phyloP scores from a whole-genome alignment of 208 protist genomes.

The Jaenimonas drosophilae region DNA sequence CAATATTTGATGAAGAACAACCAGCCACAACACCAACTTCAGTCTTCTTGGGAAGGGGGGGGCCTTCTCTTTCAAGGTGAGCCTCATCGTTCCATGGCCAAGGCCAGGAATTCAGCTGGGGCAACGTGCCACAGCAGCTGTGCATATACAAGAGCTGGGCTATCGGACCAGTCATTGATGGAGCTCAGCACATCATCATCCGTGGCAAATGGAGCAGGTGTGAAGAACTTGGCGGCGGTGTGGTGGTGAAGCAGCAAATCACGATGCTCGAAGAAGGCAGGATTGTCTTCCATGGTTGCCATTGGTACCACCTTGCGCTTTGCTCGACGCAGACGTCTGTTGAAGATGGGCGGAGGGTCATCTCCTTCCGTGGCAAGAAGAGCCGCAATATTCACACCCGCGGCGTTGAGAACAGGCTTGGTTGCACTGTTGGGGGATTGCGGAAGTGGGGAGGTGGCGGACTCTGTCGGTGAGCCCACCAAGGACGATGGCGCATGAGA shows the following conservation, averaged over 20 bases:
- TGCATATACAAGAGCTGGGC: constrained; percentile 53
- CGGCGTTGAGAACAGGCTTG: constrained; percentile 19
- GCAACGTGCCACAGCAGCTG: constrained; percentile 66
- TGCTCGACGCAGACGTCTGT: too few species aligned
- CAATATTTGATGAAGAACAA: too few species aligned
- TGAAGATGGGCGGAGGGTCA: constrained; percentile 43
- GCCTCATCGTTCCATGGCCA: constrained; percentile 14
- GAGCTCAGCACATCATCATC: constrained; percentile 65
- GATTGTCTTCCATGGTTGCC: constrained; percentile 5
- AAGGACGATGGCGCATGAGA: too few species aligned
- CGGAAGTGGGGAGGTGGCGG: too few species aligned
- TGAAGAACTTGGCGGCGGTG: constrained; percentile 17
- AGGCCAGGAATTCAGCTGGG: constrained; percentile 30
- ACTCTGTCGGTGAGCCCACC: too few species aligned
- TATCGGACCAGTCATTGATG: constrained; percentile 51
- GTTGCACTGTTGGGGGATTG: too few species aligned
- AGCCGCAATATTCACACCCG: constrained; percentile 24
- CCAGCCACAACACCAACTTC: too few species aligned
- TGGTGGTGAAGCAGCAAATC: constrained; percentile 7
- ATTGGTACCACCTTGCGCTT: too few species aligned
- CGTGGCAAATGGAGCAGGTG: constrained; percentile 46
- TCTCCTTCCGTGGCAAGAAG: constrained; percentile 28
- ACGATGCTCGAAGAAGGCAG: constrained; percentile 1
- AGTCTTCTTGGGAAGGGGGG: too few species aligned
- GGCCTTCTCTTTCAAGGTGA: too few species aligned